phyloP scores from a whole-genome alignment of 2,329 filamentous ascomycete species.

The Plenodomus biglobosus region DNA sequence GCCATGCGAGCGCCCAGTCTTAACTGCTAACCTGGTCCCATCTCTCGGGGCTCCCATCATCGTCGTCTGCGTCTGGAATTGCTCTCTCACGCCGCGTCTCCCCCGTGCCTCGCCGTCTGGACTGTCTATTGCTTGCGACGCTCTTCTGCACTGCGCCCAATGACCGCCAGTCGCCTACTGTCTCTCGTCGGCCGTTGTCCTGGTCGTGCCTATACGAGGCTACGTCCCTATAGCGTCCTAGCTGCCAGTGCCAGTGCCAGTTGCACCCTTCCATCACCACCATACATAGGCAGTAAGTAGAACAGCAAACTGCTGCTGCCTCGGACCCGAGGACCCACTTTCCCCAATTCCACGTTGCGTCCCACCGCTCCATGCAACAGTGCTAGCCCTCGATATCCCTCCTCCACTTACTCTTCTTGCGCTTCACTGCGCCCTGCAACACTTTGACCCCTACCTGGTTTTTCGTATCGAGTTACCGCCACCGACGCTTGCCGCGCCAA shows the following conservation, averaged over 20 bases:
- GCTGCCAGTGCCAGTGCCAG: too few relatives aligned
- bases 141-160: slow-evolving; percentile 29
- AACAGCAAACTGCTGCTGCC: slow-evolving; percentile 28
- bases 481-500: slow-evolving; percentile 29
- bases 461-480: slow-evolving; percentile 33
- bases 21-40: slow-evolving; percentile 16
- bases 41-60: slow-evolving; percentile 15
- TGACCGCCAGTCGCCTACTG: slow-evolving; percentile 28
- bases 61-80: slow-evolving; percentile 7
- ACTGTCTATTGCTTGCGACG: slow-evolving; percentile 17
- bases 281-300: too few relatives aligned
- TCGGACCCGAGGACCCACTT: slow-evolving; percentile 28
- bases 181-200: slow-evolving; percentile 32
- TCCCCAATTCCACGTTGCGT: slow-evolving; percentile 22
- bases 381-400: slow-evolving; percentile 24
- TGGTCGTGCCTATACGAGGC: slow-evolving; percentile 29
- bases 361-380: slow-evolving; percentile 32
- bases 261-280: slow-evolving; percentile 18
- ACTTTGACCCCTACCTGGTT: slow-evolving; percentile 39
- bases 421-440: slow-evolving; percentile 44
- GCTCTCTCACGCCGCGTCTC: slow-evolving; percentile 11
- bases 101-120: slow-evolving; percentile 10
- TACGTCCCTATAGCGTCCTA: slow-evolving; percentile 21
- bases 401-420: slow-evolving; percentile 42
- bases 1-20: slow-evolving; percentile 24